phyloP scores from a whole-genome alignment of 2,329 filamentous ascomycete species.

The Ascochyta viciae-villosae region DNA sequence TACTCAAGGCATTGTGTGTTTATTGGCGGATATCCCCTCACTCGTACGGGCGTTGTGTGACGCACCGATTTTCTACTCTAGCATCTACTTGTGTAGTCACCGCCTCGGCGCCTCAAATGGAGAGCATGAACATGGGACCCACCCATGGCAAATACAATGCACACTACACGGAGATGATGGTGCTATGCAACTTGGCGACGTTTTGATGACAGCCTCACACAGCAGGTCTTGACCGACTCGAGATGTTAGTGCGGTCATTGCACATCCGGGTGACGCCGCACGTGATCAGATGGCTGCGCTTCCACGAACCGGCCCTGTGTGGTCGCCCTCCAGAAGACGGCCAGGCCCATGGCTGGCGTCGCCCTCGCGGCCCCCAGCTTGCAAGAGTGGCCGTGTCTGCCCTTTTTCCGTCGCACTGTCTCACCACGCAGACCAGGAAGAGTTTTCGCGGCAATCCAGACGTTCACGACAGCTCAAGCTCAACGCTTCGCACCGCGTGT shows the following conservation, averaged over 20 bases:
- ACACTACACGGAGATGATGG: constrained; percentile 3
- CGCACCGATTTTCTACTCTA: constrained; percentile 28
- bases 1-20: constrained; percentile 20
- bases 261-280: constrained; percentile 9
- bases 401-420: constrained; percentile 8
- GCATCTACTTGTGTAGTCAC: constrained; percentile 27
- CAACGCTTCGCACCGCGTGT: constrained; percentile 16
- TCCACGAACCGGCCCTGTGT: not conserved
- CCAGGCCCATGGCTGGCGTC: constrained; percentile 10
- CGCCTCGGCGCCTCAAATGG: constrained; percentile 28
- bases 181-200: constrained; percentile 10
- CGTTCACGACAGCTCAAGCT: constrained; percentile 15
- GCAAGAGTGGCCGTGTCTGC: constrained; percentile 10
- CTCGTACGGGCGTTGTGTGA: constrained; percentile 23
- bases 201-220: constrained; percentile 22
- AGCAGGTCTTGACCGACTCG: constrained; percentile 16
- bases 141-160: constrained; percentile 26
- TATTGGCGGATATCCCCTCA: constrained; percentile 32
- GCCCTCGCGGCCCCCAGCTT: constrained; percentile 6
- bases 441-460: constrained; percentile 33
- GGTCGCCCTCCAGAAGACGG: constrained; percentile 5
- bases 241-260: not conserved
- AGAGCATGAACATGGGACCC: constrained; percentile 27
- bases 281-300: constrained; percentile 3
- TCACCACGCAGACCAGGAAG: constrained; percentile 26